Percentiles rank a stretch among this genome's conserved stretches.
phyloP scores from a whole-genome alignment of 176 grass and related monocot species.

The Aechmea fasciata region DNA sequence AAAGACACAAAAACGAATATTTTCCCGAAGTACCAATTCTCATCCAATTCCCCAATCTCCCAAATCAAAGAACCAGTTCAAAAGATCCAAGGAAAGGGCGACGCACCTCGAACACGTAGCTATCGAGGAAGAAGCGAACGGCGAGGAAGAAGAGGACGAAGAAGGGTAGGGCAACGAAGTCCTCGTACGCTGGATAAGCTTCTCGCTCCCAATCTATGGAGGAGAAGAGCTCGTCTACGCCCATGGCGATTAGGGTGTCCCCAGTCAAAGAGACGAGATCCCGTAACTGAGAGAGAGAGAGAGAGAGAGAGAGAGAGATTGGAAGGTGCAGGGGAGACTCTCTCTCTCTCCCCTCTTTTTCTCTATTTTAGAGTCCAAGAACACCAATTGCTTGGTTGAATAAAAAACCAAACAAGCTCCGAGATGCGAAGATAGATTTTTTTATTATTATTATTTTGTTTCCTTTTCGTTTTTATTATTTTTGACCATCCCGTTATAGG shows the following conservation, averaged over 20 bases:
- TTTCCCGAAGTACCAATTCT: neutral
- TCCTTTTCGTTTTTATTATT: too few species aligned
- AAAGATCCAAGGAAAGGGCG: neutral
- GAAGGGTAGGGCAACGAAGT: conserved; percentile 69
- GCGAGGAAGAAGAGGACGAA: conserved; percentile 78
- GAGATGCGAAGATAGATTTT: too few species aligned
- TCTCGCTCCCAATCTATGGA: conserved; percentile 66
- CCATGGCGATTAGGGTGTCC: conserved; percentile 6
- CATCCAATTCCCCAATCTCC: neutral
- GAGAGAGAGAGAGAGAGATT: neutral
- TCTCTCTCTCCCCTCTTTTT: too few species aligned
- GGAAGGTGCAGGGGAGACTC: neutral
- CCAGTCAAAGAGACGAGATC: neutral
- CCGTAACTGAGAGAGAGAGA: neutral
- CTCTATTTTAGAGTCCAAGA: too few species aligned
- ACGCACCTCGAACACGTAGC: conserved; percentile 71
- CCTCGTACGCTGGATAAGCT: conserved; percentile 50
- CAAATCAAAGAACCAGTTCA: neutral
- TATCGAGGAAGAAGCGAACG: conserved; percentile 76
- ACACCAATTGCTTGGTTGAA: too few species aligned
- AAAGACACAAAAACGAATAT: neutral
- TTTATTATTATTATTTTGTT: too few species aligned
- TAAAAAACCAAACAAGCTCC: too few species aligned
- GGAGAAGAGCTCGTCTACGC: conserved; percentile 34
- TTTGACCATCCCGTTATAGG: too few species aligned